Evolutionary conservation across 495 filamentous ascomycete species (phyloP).

Genomic region (Podospora pseudoanserina): DNA sequence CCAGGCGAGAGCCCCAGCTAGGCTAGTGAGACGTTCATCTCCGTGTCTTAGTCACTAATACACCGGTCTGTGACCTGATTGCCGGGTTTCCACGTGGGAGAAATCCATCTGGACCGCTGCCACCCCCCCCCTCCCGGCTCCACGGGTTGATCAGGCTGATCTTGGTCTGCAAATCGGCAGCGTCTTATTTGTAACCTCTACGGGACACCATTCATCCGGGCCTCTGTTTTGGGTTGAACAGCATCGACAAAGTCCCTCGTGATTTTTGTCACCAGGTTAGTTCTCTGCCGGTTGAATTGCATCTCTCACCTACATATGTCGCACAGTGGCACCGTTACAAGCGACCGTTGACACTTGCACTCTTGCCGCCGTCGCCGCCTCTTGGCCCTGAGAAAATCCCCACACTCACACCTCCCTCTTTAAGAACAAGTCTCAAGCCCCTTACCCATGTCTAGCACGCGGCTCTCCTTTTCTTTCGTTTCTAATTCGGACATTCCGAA

Average conservation of each 20-base stretch:
- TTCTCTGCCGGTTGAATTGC: not conserved
- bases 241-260: not conserved
- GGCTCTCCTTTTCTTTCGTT: not conserved
- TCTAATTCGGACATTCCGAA: not conserved
- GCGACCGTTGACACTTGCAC: not conserved
- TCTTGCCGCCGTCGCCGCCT: too few species aligned
- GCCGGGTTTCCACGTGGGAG: not conserved
- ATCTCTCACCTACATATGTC: not conserved
- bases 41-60: not conserved
- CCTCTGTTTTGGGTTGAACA: not conserved
- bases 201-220: not conserved
- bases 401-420: not conserved
- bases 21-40: not conserved
- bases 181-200: not conserved
- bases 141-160: not conserved
- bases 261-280: not conserved
- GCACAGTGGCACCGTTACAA: not conserved
- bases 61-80: not conserved
- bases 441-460: not conserved
- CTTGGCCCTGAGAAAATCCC: too few species aligned
- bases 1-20: not conserved
- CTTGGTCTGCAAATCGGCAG: not conserved
- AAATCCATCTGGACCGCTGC: not conserved
- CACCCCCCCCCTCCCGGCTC: not conserved
- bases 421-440: not conserved